Base-by-base conservation (phyloP, 805 yeast genomes). In the Jamesozyma spencerorum region DNA sequence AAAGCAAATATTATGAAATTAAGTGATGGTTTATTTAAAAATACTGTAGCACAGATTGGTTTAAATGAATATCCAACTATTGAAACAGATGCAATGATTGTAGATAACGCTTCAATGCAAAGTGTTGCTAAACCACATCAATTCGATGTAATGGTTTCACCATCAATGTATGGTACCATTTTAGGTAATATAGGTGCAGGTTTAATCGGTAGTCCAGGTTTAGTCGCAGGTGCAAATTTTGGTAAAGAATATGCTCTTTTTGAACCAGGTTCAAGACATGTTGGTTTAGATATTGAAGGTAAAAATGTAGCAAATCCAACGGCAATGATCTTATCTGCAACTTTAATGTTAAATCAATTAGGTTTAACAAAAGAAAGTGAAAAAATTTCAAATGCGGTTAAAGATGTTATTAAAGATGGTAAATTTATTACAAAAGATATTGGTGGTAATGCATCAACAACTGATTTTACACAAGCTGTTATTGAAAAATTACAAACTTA, bases 181-280 rank as follows among this genome's bases (percentile, higher is more conserved):
- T 72, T 90, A 60, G 87, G 97, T 52, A 92, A 92, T 77, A 88
- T 90, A 58, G 98, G 97, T 72, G 95, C 97, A 53, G 98, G 55
- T 12, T 68, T 73, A 58, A 82, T 92, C 52, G 97, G 97, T 67
- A 96, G 97, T 56, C 97, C 97, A 64, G 97, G 97, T 68, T 74
- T 90, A 57, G 95, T 90, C 42, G 97, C 98, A 55, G 97, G 97
- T 69, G 96, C 94, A 60, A 86, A 87, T 75, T 88, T 85, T 53
- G 98, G 98, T 69, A 82, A 95, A 68, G 97, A 90, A 58, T 81
- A 82, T 66, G 97, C 97, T 42, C 94, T 90, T 47, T 90, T 92
- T 68, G 98, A 90, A 75, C 97, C 98, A 58, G 98, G 97, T 70
- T 88, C 97, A 72, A 85, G 98, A 77, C 97, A 88, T 73, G 97